Conservation (phyloP, 805 yeast genomes). For the Candida manassasensis region DNA sequence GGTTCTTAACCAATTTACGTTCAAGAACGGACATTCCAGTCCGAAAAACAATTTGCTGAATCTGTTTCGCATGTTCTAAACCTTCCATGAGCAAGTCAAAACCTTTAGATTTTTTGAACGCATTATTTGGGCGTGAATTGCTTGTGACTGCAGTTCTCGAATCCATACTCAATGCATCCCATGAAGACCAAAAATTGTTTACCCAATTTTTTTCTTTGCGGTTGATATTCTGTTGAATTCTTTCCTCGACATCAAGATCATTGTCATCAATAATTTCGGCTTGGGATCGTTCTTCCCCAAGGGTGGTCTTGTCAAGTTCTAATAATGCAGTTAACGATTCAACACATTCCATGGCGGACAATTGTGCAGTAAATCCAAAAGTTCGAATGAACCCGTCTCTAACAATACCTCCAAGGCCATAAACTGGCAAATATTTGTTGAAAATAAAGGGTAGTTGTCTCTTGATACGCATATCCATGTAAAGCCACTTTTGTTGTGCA, state of each 20-base stretch:
- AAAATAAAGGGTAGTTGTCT: conserved; percentile 67
- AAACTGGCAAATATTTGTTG: conserved; percentile 61
- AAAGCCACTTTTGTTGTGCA: conserved; percentile 91
- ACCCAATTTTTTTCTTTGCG: conserved; percentile 65
- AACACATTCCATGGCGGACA: conserved; percentile 90
- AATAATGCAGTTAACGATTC: conserved; percentile 82
- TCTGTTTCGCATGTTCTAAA: conserved; percentile 72
- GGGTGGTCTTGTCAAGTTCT: conserved; percentile 50
- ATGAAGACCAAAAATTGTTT: conserved; percentile 60
- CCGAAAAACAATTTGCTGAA: conserved; percentile 78
- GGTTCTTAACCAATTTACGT: conserved; percentile 70
- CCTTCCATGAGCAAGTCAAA: conserved; percentile 63
- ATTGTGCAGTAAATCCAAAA: conserved; percentile 81
- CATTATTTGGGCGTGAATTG: conserved; percentile 9
- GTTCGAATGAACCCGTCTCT: conserved; percentile 83
- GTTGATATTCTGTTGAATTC: conserved; percentile 25
- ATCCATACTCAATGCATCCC: conserved; percentile 46
- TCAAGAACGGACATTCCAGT: conserved; percentile 90
- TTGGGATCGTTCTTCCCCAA: conserved; percentile 15
- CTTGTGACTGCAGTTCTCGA: conserved; percentile 15
- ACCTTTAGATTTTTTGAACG: conserved; percentile 32
- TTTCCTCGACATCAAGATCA: conserved; percentile 18
- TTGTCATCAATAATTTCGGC: conserved; percentile 14
- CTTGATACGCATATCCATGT: conserved; percentile 78
- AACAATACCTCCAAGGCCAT: conserved; percentile 77